Base-by-base conservation (phyloP, 805 yeast species). In the Cyberlindnera euphorbiae region DNA sequence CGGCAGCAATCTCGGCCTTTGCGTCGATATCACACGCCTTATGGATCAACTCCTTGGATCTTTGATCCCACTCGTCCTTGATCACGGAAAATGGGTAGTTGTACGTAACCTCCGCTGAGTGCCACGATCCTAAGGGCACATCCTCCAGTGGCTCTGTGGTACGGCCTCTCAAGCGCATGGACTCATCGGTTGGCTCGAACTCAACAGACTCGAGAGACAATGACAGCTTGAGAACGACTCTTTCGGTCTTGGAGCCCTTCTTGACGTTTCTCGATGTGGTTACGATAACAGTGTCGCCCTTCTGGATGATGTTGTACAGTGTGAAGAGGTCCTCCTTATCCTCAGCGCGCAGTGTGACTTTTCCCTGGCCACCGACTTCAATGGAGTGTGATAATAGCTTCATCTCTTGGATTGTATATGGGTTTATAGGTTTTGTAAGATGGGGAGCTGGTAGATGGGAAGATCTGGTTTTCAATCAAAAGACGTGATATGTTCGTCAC, bases 321-420 rank as follows among this genome's bases (percentile, higher is more conserved):
- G 83, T 79, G 87, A 96, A 93, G 42, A 93, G 66, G 58, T 90
- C 98, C 50, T 90, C 97, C 32, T 82, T 76, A 50, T 93, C 97
- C 52, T 89, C 83, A 0, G 97, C 89, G 4, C 77, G 63, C 15
- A 90, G 57, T 1, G 83, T 69, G 15, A 86, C 67, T 3, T 70
- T 60, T 6, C 90, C 94, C 39, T 81, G 70, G 33, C 70, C 64
- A 45, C 80, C 86, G 45, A 73, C 77, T 35, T 71, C 76, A 25
- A 77, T 57, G 13, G 59, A 50, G 40, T 73, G 71, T 6, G 67
- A 57, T 3, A 78, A 46, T 21, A 80, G 59, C 54, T 78, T 80
- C 89, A 81, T 79, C n/a, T 13, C 17, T 24, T 24, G 14, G 12
- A 24, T 8, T 19, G 26, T 8, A 5, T 21, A 5, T 25, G 28